Conservation (phyloP, 441 rosid genomes). For the Adansonia rubrostipa region DNA sequence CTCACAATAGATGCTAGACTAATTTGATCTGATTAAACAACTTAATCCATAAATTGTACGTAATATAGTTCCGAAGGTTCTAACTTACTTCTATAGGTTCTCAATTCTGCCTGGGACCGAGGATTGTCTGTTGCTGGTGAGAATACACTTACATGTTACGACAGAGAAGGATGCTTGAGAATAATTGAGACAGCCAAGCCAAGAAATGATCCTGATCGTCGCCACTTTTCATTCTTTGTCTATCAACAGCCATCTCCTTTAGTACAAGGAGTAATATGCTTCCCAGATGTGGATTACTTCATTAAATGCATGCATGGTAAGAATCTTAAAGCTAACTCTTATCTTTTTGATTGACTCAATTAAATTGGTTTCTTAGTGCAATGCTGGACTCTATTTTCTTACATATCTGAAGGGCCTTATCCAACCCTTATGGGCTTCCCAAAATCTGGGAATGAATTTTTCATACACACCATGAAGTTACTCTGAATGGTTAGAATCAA, state of each 20-base stretch:
- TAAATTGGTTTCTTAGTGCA: background rate
- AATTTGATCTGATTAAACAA: slow-evolving; percentile 15
- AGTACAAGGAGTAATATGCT: slow-evolving; percentile 60
- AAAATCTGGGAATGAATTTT: background rate
- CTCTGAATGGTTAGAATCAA: background rate
- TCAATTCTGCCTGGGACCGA: slow-evolving; percentile 73
- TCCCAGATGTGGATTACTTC: slow-evolving; percentile 61
- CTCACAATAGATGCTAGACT: background rate
- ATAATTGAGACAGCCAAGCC: slow-evolving; percentile 73
- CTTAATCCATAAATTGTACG: background rate
- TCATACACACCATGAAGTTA: background rate
- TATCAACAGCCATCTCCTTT: slow-evolving; percentile 70
- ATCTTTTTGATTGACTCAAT: background rate
- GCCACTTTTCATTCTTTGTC: slow-evolving; percentile 59
- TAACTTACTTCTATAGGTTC: slow-evolving; percentile 48
- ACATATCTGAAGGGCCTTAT: background rate
- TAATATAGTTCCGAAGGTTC: slow-evolving; percentile 12
- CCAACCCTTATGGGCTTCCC: background rate
- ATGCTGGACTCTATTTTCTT: background rate
- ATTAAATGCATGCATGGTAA: slow-evolving; percentile 73
- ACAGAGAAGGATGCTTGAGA: slow-evolving; percentile 64
- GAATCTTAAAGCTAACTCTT: slow-evolving; percentile 19
- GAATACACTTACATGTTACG: slow-evolving; percentile 62
- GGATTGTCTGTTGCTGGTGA: slow-evolving; percentile 63
- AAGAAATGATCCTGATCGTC: slow-evolving; percentile 64